Evolutionary conservation across 345 rosid genomes (phyloP).

Genomic region (Hibiscus mutabilis): DNA sequence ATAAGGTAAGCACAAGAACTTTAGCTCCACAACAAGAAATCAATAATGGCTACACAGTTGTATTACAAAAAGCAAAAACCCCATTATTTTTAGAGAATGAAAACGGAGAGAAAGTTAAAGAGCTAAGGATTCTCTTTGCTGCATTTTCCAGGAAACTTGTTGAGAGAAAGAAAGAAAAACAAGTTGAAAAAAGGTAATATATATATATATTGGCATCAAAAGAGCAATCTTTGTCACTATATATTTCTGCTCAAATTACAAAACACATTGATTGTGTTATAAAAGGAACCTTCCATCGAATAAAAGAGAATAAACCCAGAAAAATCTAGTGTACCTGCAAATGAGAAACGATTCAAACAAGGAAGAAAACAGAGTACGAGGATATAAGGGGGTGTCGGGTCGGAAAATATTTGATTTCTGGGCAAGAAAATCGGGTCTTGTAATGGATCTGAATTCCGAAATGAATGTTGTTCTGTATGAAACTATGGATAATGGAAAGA

Average conservation of each 20-base stretch:
- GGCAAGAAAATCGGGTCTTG: neutral
- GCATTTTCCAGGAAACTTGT: constrained; percentile 9
- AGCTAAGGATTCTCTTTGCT: neutral
- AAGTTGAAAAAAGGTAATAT: neutral
- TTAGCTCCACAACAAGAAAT: constrained; percentile 2
- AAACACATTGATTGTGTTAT: neutral
- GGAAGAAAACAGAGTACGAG: neutral
- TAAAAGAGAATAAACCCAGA: neutral
- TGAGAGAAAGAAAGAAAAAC: neutral
- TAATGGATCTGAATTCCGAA: constrained; percentile 16
- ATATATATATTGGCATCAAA: neutral
- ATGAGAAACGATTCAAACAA: neutral
- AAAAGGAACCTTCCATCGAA: constrained; percentile 7
- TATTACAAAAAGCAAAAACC: neutral
- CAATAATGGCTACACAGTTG: neutral
- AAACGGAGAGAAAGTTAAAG: neutral
- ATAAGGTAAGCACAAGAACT: neutral
- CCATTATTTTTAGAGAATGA: neutral
- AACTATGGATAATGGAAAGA: constrained; percentile 1
- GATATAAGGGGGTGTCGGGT: neutral
- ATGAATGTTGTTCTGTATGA: neutral
- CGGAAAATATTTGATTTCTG: neutral
- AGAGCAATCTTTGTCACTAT: neutral
- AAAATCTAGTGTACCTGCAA: constrained; percentile 1
- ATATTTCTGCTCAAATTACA: constrained; percentile 1